These are phyloP conservation scores for Dryadomyces quercivorus DNA, from an alignment of 2,329 filamentous ascomycete species.

Conservation along the genomic window DNA sequence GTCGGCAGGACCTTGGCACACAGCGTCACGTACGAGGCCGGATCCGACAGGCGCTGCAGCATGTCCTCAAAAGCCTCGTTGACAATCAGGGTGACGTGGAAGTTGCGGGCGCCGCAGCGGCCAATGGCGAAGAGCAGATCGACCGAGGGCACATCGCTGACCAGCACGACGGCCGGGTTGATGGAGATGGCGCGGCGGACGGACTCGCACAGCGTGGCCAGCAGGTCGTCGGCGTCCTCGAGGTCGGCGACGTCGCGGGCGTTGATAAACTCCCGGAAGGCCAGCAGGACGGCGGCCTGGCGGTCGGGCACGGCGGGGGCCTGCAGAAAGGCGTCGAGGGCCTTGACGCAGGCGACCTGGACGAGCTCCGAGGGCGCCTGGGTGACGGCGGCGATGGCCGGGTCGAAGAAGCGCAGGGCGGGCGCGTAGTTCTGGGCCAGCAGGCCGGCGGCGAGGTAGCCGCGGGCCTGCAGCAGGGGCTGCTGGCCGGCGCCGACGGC, in stretches of 20 bases:
- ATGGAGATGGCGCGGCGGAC: slow-evolving; percentile 72
- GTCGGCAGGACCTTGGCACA: slow-evolving; percentile 81
- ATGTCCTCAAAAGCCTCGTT: slow-evolving; percentile 88
- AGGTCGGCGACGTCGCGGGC: slow-evolving; percentile 72
- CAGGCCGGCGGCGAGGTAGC: slow-evolving; percentile 74
- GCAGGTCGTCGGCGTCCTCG: slow-evolving; percentile 79
- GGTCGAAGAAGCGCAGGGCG: slow-evolving; percentile 54
- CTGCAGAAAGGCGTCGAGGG: slow-evolving; percentile 56
- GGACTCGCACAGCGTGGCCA: slow-evolving; percentile 81
- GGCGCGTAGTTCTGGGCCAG: slow-evolving; percentile 58
- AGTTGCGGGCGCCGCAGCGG: slow-evolving; percentile 78
- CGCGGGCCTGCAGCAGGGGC: slow-evolving; percentile 71
- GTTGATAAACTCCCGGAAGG: slow-evolving; percentile 62
- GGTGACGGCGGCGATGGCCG: slow-evolving; percentile 62
- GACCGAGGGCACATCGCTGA: slow-evolving; percentile 59
- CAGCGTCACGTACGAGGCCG: slow-evolving; percentile 61
- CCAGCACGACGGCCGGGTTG: slow-evolving; percentile 62
- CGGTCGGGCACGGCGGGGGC: slow-evolving; percentile 26
- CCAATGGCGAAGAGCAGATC: slow-evolving; percentile 81
- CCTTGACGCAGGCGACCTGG: slow-evolving; percentile 26
- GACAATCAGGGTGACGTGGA: slow-evolving; percentile 79
- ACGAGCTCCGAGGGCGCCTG: slow-evolving; percentile 39
- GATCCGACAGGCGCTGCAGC: slow-evolving; percentile 53
- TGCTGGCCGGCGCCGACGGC: slow-evolving; percentile 54
- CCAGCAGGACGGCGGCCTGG: slow-evolving; percentile 50